Evolutionary conservation across 768 basidiomycete species (phyloP).

Genomic region (Termitomyces sp.): DNA sequence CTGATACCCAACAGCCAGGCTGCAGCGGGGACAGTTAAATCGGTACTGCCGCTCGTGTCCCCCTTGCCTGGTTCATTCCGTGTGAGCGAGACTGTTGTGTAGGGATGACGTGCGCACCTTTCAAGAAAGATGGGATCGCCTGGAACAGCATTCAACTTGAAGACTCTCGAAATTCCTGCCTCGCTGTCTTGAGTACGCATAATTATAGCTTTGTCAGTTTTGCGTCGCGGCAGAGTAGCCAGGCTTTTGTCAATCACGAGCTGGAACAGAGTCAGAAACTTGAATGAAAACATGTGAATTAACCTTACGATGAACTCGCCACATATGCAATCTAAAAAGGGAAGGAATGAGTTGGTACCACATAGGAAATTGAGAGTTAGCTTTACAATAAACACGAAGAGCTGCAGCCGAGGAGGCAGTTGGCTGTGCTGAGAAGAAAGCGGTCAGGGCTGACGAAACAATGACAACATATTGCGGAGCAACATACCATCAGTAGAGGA

Average conservation of each 20-base stretch:
- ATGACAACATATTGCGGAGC: constrained; percentile 2
- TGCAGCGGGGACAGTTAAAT: constrained; percentile 69
- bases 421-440: constrained; percentile 54
- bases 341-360: constrained; percentile 10
- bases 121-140: constrained; percentile 74
- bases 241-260: constrained; percentile 81
- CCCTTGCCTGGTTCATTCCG: constrained; percentile 41
- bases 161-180: constrained; percentile 60
- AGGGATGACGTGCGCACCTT: constrained; percentile 48
- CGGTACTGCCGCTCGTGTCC: constrained; percentile 78
- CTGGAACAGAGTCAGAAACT: constrained; percentile 33
- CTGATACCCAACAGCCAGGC: constrained; percentile 74
- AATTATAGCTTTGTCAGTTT: constrained; percentile 78
- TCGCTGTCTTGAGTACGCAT: constrained; percentile 70
- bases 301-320: constrained; percentile 79
- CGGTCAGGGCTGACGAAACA: not conserved
- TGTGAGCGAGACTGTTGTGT: not conserved
- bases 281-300: not conserved
- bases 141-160: constrained; percentile 81
- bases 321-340: constrained; percentile 74
- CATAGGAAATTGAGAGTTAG: constrained; percentile 18
- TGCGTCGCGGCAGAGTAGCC: constrained; percentile 63
- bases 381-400: constrained; percentile 78
- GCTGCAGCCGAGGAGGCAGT: constrained; percentile 78
- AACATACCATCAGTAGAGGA: constrained; percentile 79